phyloP scores from a whole-genome alignment of 352 stramenopile genomes.

The Phytophthora hybrid region DNA sequence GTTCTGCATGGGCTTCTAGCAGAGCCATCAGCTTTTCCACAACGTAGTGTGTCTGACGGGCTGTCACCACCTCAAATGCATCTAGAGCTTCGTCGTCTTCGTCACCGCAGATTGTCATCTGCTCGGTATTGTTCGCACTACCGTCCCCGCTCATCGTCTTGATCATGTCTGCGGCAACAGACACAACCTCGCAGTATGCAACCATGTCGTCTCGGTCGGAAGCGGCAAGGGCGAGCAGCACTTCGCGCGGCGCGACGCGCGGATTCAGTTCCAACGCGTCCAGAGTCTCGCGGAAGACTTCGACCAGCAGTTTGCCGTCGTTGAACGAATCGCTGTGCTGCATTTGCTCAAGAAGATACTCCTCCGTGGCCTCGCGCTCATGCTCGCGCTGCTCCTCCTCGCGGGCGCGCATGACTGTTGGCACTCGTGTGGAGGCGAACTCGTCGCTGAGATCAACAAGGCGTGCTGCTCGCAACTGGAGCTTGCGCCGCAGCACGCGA shows the following conservation, averaged over 20 bases:
- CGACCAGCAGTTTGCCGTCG: slow-evolving; percentile 60
- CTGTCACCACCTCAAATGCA: slow-evolving; percentile 40
- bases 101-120: slow-evolving; percentile 2
- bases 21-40: slow-evolving; percentile 52
- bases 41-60: slow-evolving; percentile 49
- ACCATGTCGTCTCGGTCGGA: slow-evolving; percentile 71
- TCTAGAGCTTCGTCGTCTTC: slow-evolving; percentile 34
- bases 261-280: slow-evolving; percentile 48
- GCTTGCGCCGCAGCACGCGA: slow-evolving; percentile 66
- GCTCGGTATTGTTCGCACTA: slow-evolving; percentile 7
- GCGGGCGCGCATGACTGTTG: slow-evolving; percentile 43
- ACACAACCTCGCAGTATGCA: slow-evolving; percentile 58
- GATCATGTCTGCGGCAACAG: slow-evolving; percentile 58
- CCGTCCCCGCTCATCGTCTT: slow-evolving; percentile 45
- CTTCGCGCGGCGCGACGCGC: slow-evolving; percentile 42
- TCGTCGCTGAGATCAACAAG: slow-evolving; percentile 68
- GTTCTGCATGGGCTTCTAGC: slow-evolving; percentile 45
- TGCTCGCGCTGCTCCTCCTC: slow-evolving; percentile 49
- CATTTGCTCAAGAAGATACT: slow-evolving; percentile 67
- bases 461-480: slow-evolving; percentile 48
- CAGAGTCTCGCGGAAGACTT: slow-evolving; percentile 52
- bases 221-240: slow-evolving; percentile 60
- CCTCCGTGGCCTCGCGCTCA: slow-evolving; percentile 57
- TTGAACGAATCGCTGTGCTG: slow-evolving; percentile 75
- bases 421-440: slow-evolving; percentile 66